phyloP scores from a whole-genome alignment of 1,139 yeast species.

The Candida smagusa region DNA sequence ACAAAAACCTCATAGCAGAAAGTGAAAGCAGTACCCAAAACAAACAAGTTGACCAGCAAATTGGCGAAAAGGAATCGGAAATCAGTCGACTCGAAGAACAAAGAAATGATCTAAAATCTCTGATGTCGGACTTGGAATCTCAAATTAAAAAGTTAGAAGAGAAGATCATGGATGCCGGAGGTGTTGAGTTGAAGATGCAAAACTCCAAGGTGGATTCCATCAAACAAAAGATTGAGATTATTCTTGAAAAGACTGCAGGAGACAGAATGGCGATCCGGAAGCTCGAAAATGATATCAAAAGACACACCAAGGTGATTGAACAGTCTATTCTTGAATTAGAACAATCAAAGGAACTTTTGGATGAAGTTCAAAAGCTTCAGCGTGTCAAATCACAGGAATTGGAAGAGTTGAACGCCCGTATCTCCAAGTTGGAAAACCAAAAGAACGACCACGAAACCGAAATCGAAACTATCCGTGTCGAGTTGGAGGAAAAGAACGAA shows the following conservation, averaged over 20 bases:
- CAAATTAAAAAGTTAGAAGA: conserved; percentile 64
- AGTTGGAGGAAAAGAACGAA: conserved; percentile 50
- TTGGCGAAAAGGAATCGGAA: conserved; percentile 35
- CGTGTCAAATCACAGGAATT: conserved; percentile 36
- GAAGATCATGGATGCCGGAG: conserved; percentile 88
- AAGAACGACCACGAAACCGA: conserved; percentile 34
- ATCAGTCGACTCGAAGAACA: conserved; percentile 36
- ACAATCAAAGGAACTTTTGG: conserved; percentile 28
- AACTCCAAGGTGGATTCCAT: conserved; percentile 80
- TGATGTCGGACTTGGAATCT: conserved; percentile 57
- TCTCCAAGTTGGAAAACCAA: conserved; percentile 22
- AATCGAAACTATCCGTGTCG: conserved; percentile 38
- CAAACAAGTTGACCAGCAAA: conserved; percentile 30
- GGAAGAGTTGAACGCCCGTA: conserved; percentile 25
- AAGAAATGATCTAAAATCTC: conserved; percentile 43
- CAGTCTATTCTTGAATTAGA: conserved; percentile 38
- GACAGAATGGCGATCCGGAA: conserved; percentile 63
- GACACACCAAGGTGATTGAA: conserved; percentile 47
- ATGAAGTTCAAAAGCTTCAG: conserved; percentile 24
- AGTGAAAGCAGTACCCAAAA: conserved; percentile 25
- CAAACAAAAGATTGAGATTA: conserved; percentile 62
- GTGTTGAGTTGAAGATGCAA: conserved; percentile 77
- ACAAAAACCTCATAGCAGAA: conserved; percentile 37
- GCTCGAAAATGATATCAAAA: conserved; percentile 61
- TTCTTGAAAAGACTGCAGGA: conserved; percentile 56